A percentile compares a stretch with the other conserved stretches of the same genome.
Evolutionary conservation across 2,329 filamentous ascomycete genomes (phyloP).

Genomic region (Neophaeococcomyces aloes): DNA sequence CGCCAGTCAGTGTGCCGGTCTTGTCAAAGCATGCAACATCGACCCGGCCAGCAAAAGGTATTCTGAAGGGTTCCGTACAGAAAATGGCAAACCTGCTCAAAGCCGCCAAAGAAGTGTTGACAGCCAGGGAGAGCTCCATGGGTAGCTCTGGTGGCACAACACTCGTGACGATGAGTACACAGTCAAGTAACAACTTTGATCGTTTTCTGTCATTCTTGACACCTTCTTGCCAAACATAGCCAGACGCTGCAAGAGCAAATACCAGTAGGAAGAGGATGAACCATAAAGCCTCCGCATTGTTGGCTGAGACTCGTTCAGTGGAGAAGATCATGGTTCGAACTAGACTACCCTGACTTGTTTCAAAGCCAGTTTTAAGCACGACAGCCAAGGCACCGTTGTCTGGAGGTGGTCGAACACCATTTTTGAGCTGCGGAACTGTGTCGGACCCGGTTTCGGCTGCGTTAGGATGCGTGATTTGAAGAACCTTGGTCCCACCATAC

Average conservation of each 20-base stretch:
- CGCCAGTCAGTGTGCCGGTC: conserved; percentile 90
- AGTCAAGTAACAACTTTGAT: conserved; percentile 93
- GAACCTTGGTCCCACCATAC: conserved; percentile 92
- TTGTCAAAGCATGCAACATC: conserved; percentile 98
- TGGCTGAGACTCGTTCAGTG: conserved; percentile 95
- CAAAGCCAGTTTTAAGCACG: conserved; percentile 94
- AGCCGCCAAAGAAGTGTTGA: conserved; percentile 93
- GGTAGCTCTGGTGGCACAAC: conserved; percentile 97
- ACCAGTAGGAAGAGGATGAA: conserved; percentile 95
- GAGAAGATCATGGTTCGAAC: conserved; percentile 99
- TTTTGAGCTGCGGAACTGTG: conserved; percentile 54
- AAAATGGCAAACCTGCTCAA: conserved; percentile 94
- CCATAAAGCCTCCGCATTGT: conserved; percentile 88
- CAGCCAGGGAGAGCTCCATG: conserved; percentile 94
- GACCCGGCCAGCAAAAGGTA: conserved; percentile 88
- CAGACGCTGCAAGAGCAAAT: conserved; percentile 92
- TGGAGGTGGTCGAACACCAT: conserved; percentile 71
- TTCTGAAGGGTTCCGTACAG: conserved; percentile 97
- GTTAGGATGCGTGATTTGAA: conserved; percentile 85
- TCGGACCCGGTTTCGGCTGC: conserved; percentile 55
- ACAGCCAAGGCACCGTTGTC: conserved; percentile 91
- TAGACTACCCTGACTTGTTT: conserved; percentile 94
- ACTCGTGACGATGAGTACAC: conserved; percentile 92
- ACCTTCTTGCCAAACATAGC: conserved; percentile 98
- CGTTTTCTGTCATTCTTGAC: conserved; percentile 89